Base-by-base conservation (phyloP, 768 basidiomycete genomes). In the Phlebiopsis gigantea region DNA sequence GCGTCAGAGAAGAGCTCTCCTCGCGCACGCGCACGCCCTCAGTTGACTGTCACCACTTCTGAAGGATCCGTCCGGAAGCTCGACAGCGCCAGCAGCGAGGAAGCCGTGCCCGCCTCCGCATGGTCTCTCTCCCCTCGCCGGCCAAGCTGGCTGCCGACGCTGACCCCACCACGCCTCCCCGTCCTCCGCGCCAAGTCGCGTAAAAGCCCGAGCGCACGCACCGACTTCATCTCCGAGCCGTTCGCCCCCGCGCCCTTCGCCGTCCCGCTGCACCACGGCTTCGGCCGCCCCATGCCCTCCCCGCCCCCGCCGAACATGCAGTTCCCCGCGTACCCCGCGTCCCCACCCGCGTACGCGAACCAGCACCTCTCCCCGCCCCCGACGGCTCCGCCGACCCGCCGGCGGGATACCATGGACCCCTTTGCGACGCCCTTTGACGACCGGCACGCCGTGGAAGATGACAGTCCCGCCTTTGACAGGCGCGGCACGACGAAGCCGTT, bases 391-490 rank as follows among this genome's bases (percentile, higher is more conserved):
- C 77, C 80, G 12, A 71, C 78, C 34, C 77, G 78, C 49, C 71
- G 76, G 45, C 66, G 68, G 53, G 66, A 73, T 53, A 28, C 21
- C 5, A 61, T 66, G 56, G 68, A 81, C 65, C 88, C 88, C 52
- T 90, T 90, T 65, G 78, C 81, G 56, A 89, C 88, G 50, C 88
- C 89, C 7, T 90, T 90, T 69, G 89, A 90, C 68, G 88, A 89
- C 65, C 86, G 88, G 66, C 75, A 80, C 56, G 63, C 63, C 31
- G 55, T 24, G 22, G 31, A 29, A 7, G 42, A 29, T n/a, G 34
- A 42, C 21, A 26, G 25, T 22, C 59, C 53, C 19, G 29, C 54
- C 56, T 57, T 55, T 61, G 65, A 69, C 58, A 70, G 77, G 64
- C 79, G 77, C 72, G 79, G 77, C 62, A 65, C 71, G 24, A 78